Percentiles rank a stretch among this genome's conserved stretches.
Conservation (phyloP, 2,329 filamentous ascomycete genomes). For the Microthyrium microscopicum region DNA sequence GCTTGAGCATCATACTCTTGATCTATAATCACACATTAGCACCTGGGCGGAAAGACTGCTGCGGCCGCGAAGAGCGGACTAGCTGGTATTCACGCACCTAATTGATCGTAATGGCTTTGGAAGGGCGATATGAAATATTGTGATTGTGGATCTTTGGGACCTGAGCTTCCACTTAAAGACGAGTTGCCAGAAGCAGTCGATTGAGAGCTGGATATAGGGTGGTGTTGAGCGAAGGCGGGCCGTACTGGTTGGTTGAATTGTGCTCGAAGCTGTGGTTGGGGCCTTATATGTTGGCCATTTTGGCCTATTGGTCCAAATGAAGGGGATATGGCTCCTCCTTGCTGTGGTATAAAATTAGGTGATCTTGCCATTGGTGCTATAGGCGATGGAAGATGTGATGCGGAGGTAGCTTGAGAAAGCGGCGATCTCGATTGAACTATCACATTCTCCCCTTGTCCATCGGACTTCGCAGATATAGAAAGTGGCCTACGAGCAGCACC, state of each 20-base stretch:
- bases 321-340: slow-evolving; percentile 43
- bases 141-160: slow-evolving; percentile 18
- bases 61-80: slow-evolving; percentile 28
- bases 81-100: slow-evolving; percentile 63
- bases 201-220: slow-evolving; percentile 3
- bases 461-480: no score
- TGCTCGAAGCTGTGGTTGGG: slow-evolving; percentile 5
- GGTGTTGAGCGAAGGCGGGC: neutral
- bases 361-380: slow-evolving; percentile 40
- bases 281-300: slow-evolving; percentile 26
- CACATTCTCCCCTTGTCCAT: no score
- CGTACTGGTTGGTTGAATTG: slow-evolving; percentile 5
- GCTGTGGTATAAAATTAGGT: slow-evolving; percentile 41
- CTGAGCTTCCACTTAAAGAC: slow-evolving; percentile 13
- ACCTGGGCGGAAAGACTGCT: slow-evolving; percentile 50
- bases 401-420: slow-evolving; percentile 64
- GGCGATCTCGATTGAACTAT: no score
- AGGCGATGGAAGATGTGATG: slow-evolving; percentile 60
- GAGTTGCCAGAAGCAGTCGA: slow-evolving; percentile 3
- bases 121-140: slow-evolving; percentile 66
- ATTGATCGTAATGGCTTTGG: slow-evolving; percentile 86
- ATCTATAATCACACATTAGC: slow-evolving; percentile 58
- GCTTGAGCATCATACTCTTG: slow-evolving; percentile 90
- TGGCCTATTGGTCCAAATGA: slow-evolving; percentile 38
- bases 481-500: no score